Percentiles rank a stretch among this genome's conserved stretches.
These are phyloP conservation scores for Chlorella sorokiniana DNA, from an alignment of 139 green algal species.

Conservation along the genomic window DNA sequence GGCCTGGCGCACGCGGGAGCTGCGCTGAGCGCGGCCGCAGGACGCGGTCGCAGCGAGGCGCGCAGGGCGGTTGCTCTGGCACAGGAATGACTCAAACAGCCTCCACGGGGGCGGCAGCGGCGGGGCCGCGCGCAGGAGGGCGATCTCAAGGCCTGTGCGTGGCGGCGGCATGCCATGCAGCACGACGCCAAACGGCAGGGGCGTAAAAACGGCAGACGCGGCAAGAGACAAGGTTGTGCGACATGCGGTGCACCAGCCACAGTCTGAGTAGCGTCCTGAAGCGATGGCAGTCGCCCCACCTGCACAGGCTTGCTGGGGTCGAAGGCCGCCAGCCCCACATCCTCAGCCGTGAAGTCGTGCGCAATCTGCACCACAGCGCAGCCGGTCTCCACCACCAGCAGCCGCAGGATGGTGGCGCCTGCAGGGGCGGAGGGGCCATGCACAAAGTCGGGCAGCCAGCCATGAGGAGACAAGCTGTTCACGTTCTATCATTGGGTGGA, in stretches of 20 bases:
- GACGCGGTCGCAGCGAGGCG: constrained; percentile 12
- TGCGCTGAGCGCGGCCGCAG: constrained; percentile 15
- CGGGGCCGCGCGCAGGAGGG: constrained; percentile 26
- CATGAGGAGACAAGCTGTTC: not conserved
- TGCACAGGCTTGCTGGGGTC: constrained; percentile 20
- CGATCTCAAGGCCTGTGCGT: constrained; percentile 51
- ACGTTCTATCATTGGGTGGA: too few relatives aligned
- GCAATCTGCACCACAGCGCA: constrained; percentile 22
- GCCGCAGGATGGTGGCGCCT: constrained; percentile 20
- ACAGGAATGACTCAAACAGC: constrained; percentile 55
- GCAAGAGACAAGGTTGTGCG: too few relatives aligned
- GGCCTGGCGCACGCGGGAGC: constrained; percentile 7
- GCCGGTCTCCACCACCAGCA: constrained; percentile 18
- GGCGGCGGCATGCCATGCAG: not conserved
- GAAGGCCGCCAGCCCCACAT: not conserved
- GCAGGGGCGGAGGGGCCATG: not conserved
- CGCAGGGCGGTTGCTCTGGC: constrained; percentile 37
- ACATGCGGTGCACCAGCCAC: too few relatives aligned
- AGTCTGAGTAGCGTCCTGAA: too few relatives aligned
- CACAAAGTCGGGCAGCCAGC: not conserved
- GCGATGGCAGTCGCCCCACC: not conserved
- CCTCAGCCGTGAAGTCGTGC: not conserved
- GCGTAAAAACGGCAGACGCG: too few relatives aligned
- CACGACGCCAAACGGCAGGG: not conserved
- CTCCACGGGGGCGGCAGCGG: constrained; percentile 10